These are phyloP conservation scores for Thymus mandschuricus DNA, from an alignment of 257 asterid genomes.

Conservation along the genomic window DNA sequence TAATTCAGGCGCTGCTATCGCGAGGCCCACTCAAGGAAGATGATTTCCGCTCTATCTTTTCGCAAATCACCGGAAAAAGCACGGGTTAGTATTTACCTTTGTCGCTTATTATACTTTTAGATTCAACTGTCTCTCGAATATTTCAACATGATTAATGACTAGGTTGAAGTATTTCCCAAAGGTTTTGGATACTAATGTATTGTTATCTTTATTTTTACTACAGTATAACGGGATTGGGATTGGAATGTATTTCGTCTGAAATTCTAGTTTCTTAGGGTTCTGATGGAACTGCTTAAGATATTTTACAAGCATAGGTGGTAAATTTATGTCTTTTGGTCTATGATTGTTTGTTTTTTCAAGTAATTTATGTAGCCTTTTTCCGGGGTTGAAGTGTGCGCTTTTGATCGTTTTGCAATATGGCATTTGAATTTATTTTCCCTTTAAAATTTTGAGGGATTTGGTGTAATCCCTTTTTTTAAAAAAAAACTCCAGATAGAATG, in stretches of 20 bases:
- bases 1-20: conserved; percentile 75
- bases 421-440: not conserved
- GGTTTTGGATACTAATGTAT: not conserved
- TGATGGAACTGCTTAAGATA: not conserved
- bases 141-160: conserved; percentile 5
- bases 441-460: not conserved
- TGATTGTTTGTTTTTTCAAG: not conserved
- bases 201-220: not conserved
- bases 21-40: conserved; percentile 73
- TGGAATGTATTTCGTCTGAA: too few species aligned
- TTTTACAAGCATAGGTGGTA: not conserved
- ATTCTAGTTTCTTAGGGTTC: not conserved
- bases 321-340: not conserved
- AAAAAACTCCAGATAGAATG: not conserved
- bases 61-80: conserved; percentile 48
- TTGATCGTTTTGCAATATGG: not conserved
- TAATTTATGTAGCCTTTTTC: not conserved
- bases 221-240: too few species aligned
- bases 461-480: not conserved
- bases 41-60: conserved; percentile 60
- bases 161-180: not conserved
- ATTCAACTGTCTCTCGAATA: not conserved
- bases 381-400: not conserved
- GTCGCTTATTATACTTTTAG: not conserved
- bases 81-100: conserved; percentile 47